phyloP scores from a whole-genome alignment of 768 basidiomycete species.

The Mycena haematopus region DNA sequence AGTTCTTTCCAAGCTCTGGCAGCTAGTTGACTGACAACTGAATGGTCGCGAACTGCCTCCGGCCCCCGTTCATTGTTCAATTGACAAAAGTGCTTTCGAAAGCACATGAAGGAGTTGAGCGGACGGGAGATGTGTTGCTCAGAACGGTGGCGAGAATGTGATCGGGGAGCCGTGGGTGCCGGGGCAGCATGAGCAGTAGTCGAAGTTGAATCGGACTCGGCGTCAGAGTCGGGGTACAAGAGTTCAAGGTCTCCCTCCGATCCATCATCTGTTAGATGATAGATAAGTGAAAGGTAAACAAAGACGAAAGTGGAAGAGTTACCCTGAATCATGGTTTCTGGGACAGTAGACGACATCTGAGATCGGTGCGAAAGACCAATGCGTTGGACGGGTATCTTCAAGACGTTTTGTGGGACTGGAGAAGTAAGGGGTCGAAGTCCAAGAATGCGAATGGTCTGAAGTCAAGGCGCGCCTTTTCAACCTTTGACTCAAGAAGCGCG shows the following conservation, averaged over 20 bases:
- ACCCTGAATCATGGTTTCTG: slow-evolving; percentile 27
- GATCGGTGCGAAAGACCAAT: slow-evolving; percentile 44
- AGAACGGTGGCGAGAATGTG: slow-evolving; percentile 36
- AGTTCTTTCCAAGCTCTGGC: slow-evolving; percentile 67
- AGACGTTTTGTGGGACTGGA: neutral
- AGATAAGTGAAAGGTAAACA: slow-evolving; percentile 19
- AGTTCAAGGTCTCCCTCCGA: slow-evolving; percentile 18
- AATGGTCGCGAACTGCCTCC: slow-evolving; percentile 64
- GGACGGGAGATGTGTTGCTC: slow-evolving; percentile 67
- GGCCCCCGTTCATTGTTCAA: slow-evolving; percentile 52
- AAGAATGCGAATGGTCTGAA: neutral
- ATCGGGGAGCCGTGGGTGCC: slow-evolving; percentile 20
- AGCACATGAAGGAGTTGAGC: slow-evolving; percentile 80
- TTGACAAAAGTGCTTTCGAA: slow-evolving; percentile 67
- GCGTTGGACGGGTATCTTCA: slow-evolving; percentile 26
- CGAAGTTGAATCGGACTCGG: neutral
- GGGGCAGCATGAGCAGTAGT: slow-evolving; percentile 5
- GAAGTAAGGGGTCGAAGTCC: slow-evolving; percentile 4
- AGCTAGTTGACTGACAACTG: slow-evolving; percentile 70
- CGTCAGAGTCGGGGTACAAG: slow-evolving; percentile 16
- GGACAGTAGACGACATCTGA: slow-evolving; percentile 50
- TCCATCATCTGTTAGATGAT: slow-evolving; percentile 39
- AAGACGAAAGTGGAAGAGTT: neutral
- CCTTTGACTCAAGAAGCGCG: slow-evolving; percentile 29
- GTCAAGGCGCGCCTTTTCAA: slow-evolving; percentile 34